Evolutionary conservation across 192 early-diverging fungal species (phyloP).

Genomic region (Chytriomyces sp.): DNA sequence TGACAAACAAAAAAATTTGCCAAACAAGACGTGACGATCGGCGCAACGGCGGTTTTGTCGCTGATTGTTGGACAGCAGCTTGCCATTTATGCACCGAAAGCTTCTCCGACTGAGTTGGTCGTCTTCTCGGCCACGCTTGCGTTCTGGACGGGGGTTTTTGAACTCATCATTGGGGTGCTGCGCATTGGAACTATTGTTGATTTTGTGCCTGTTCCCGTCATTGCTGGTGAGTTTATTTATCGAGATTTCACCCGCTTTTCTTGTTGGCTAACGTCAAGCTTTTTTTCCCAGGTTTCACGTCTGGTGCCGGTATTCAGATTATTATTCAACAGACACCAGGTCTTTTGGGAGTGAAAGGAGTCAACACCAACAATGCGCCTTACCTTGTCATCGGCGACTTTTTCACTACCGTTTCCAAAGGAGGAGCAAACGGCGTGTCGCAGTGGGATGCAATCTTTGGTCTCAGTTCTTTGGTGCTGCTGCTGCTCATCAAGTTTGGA

Average conservation of each 20-base stretch:
- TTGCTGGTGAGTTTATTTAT: slow-evolving; percentile 55
- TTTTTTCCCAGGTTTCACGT: slow-evolving; percentile 64
- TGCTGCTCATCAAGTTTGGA: slow-evolving; percentile 45
- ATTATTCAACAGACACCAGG: slow-evolving; percentile 79
- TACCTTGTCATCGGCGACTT: slow-evolving; percentile 79
- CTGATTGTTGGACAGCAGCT: slow-evolving; percentile 74
- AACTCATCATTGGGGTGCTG: slow-evolving; percentile 74
- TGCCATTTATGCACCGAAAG: slow-evolving; percentile 39
- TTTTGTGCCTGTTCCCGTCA: slow-evolving; percentile 73
- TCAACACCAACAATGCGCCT: slow-evolving; percentile 70
- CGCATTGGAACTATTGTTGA: slow-evolving; percentile 86
- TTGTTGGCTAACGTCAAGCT: not conserved
- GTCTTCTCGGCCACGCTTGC: slow-evolving; percentile 65
- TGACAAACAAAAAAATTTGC: not conserved
- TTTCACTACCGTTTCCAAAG: slow-evolving; percentile 39
- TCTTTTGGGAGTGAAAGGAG: slow-evolving; percentile 75
- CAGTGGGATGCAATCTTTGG: slow-evolving; percentile 68
- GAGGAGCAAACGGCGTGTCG: slow-evolving; percentile 11
- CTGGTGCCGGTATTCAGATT: slow-evolving; percentile 80
- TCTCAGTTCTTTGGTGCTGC: slow-evolving; percentile 34
- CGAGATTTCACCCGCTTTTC: not conserved
- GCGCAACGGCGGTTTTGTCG: slow-evolving; percentile 79
- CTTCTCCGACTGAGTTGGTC: slow-evolving; percentile 37
- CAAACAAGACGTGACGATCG: slow-evolving; percentile 65
- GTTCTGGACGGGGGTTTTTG: slow-evolving; percentile 74